Conservation (phyloP, 257 asterid genomes). For the Rehmannia glutinosa region DNA sequence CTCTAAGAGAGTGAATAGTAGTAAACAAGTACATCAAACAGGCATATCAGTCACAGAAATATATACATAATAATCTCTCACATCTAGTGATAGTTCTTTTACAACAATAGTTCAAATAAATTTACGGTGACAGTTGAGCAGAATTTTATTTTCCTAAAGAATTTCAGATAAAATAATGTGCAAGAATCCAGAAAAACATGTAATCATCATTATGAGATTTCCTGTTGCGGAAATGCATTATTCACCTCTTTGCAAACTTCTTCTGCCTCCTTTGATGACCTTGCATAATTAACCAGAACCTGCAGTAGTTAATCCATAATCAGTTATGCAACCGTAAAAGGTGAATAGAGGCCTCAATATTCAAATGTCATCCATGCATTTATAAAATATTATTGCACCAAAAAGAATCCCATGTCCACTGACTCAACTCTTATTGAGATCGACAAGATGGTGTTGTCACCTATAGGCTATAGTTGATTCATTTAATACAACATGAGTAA, state of each 20-base stretch:
- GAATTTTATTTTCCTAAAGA: not conserved
- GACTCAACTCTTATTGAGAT: too few species aligned
- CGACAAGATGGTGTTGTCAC: too few species aligned
- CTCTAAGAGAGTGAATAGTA: not conserved
- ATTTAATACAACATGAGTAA: not conserved
- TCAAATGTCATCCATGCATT: not conserved
- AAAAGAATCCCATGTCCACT: too few species aligned
- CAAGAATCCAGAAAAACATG: not conserved
- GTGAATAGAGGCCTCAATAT: not conserved
- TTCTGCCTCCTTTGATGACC: slow-evolving; percentile 98
- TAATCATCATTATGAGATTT: not conserved
- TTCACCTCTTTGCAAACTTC: slow-evolving; percentile 76
- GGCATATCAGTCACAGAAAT: not conserved
- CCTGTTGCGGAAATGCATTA: slow-evolving; percentile 1
- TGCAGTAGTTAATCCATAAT: slow-evolving; percentile 26
- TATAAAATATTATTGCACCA: too few species aligned
- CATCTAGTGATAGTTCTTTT: not conserved
- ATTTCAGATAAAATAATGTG: not conserved
- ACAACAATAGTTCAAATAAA: not conserved
- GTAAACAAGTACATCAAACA: not conserved
- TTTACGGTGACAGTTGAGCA: not conserved
- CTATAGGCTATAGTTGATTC: too few species aligned
- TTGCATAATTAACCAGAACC: slow-evolving; percentile 96
- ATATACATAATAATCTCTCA: not conserved
- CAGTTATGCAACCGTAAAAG: not conserved